Conservation (phyloP, 208 protist species). For the Acanthamoeba sp. region DNA sequence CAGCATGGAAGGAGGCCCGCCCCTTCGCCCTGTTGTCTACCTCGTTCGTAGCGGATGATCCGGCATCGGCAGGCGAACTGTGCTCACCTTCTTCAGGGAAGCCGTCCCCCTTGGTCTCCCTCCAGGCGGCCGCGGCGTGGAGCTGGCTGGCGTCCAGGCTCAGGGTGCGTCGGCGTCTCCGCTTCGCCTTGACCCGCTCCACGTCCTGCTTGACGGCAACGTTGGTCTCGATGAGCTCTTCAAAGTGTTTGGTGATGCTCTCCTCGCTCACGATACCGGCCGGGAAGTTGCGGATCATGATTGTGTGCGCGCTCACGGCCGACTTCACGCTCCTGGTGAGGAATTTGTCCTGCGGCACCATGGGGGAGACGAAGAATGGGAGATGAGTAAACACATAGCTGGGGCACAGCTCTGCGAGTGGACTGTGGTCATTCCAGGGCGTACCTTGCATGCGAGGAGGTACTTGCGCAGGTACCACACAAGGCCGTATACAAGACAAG, state of each 20-base stretch:
- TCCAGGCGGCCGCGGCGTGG: neutral
- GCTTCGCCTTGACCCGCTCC: neutral
- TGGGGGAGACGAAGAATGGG: neutral
- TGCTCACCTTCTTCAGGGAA: too few species aligned
- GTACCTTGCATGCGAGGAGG: slow-evolving; percentile 30
- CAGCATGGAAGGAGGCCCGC: neutral
- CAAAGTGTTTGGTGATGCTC: slow-evolving; percentile 37
- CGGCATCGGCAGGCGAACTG: too few species aligned
- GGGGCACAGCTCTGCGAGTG: neutral
- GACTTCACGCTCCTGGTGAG: neutral
- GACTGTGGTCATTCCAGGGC: neutral
- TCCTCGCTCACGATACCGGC: neutral
- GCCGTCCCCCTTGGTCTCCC: neutral
- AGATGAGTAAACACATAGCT: too few species aligned
- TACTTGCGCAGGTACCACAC: slow-evolving; percentile 55
- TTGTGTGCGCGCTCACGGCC: slow-evolving; percentile 54
- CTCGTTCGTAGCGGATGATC: too few species aligned
- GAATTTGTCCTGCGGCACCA: slow-evolving; percentile 17
- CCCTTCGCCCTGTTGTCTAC: neutral
- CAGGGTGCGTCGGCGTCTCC: slow-evolving; percentile 13
- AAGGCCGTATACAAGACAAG: slow-evolving; percentile 35
- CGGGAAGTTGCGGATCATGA: slow-evolving; percentile 73
- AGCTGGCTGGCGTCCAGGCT: neutral
- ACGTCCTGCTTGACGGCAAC: neutral
- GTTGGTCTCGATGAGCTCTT: slow-evolving; percentile 51